Evolutionary conservation across 1,284 basidiomycete species (phyloP).

Genomic region (Ganoderma leucocontextum): DNA sequence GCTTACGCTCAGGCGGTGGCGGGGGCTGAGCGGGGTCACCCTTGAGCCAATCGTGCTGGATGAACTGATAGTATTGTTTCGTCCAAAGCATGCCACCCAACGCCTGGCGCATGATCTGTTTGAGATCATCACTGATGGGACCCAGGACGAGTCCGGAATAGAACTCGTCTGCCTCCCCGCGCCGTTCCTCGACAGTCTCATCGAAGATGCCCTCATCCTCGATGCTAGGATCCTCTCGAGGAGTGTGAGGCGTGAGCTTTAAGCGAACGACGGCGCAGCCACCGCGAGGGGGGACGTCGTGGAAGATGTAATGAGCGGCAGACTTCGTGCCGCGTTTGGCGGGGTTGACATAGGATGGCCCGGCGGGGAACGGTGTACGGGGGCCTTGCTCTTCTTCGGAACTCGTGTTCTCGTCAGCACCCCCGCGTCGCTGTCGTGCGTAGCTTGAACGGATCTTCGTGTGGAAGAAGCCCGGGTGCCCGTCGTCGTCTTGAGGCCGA

Average conservation of each 20-base stretch:
- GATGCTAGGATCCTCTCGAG: conserved; percentile 80
- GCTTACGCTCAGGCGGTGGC: conserved; percentile 90
- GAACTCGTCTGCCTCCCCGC: conserved; percentile 96
- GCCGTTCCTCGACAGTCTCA: conserved; percentile 86
- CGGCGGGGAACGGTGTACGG: conserved; percentile 62
- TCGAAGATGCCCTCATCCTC: conserved; percentile 94
- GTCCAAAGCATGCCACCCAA: conserved; percentile 99
- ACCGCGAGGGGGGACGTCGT: conserved; percentile 87
- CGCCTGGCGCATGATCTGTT: conserved; percentile 98
- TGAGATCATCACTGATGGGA: conserved; percentile 90
- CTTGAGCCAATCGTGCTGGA: conserved; percentile 95
- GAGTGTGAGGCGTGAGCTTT: conserved; percentile 86
- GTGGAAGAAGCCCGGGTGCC: conserved; percentile 49
- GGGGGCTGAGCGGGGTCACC: conserved; percentile 96
- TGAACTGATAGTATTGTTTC: conserved; percentile 96
- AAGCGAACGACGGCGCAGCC: conserved; percentile 96
- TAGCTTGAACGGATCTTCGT: conserved; percentile 60
- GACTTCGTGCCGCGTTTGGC: conserved; percentile 91
- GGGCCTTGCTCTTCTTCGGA: conserved; percentile 53
- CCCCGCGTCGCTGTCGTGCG: conserved; percentile 42
- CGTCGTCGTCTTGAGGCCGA: conserved; percentile 58
- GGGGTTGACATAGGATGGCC: conserved; percentile 82
- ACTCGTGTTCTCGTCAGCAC: conserved; percentile 32
- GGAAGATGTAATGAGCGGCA: conserved; percentile 91
- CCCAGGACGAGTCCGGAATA: conserved; percentile 85